Evolutionary conservation across 352 stramenopile species (phyloP).

Genomic region (Pythium myriotylum): DNA sequence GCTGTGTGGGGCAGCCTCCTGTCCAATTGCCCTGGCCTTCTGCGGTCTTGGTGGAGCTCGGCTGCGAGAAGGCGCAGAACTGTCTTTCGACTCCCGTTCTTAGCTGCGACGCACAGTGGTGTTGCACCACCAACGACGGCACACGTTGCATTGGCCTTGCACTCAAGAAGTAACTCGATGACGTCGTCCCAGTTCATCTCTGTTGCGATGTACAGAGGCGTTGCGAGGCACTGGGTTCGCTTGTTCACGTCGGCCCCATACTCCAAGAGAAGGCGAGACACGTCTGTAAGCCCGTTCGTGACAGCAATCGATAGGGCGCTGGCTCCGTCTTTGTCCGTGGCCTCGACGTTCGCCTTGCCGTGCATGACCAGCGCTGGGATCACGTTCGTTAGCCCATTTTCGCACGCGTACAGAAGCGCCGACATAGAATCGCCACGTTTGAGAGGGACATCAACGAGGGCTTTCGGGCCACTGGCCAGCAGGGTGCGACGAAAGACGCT

Average conservation of each 20-base stretch:
- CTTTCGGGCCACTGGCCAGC: conserved; percentile 29
- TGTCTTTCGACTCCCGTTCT: conserved; percentile 66
- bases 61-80: conserved; percentile 60
- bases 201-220: conserved; percentile 76
- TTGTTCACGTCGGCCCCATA: conserved; percentile 60
- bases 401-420: conserved; percentile 63
- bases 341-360: conserved; percentile 43
- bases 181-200: conserved; percentile 78
- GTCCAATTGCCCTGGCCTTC: conserved; percentile 9
- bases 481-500: conserved; percentile 58
- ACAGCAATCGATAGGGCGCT: conserved; percentile 64
- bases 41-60: conserved; percentile 15
- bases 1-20: conserved; percentile 12
- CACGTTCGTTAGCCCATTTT: conserved; percentile 52
- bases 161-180: conserved; percentile 58
- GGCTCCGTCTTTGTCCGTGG: conserved; percentile 67
- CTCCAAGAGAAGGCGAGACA: conserved; percentile 45
- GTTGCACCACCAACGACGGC: conserved; percentile 58
- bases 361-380: conserved; percentile 44
- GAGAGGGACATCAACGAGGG: conserved; percentile 66
- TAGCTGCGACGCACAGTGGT: conserved; percentile 72
- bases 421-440: conserved; percentile 42
- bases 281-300: conserved; percentile 53
- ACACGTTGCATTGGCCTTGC: conserved; percentile 43
- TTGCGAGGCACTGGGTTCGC: conserved; percentile 63